A percentile compares a stretch with the other conserved stretches of the same genome.
Conservation (phyloP, 805 yeast genomes). For the Ogataea ganodermae region DNA sequence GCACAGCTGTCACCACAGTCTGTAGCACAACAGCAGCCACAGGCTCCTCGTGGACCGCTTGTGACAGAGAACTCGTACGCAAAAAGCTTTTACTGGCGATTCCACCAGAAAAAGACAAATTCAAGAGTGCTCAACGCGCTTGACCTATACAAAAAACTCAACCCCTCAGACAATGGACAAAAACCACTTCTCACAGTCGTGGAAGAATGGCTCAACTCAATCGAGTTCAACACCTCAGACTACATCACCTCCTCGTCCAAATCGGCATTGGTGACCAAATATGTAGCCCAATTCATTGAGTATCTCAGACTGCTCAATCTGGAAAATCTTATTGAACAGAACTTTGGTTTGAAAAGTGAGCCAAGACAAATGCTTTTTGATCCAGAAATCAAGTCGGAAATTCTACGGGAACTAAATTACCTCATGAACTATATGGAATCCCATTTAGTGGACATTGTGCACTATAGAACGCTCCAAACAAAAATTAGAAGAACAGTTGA, state of each 20-base stretch:
- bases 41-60: background rate
- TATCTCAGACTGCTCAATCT: constrained; percentile 21
- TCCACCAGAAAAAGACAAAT: constrained; percentile 20
- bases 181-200: constrained; percentile 7
- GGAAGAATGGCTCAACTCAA: constrained; percentile 17
- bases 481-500: constrained; percentile 2
- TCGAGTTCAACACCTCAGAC: constrained; percentile 16
- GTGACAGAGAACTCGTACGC: constrained; percentile 15
- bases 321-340: constrained; percentile 20
- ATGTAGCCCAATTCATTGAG: constrained; percentile 19
- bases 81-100: constrained; percentile 15
- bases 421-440: constrained; percentile 15
- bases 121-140: constrained; percentile 19
- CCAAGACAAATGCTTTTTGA: constrained; percentile 24
- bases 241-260: constrained; percentile 1
- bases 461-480: constrained; percentile 3
- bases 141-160: constrained; percentile 16
- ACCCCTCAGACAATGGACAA: constrained; percentile 2
- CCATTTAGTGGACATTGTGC: constrained; percentile 8
- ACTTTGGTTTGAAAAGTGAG: constrained; percentile 23
- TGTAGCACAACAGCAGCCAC: background rate
- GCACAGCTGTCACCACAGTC: too few relatives aligned
- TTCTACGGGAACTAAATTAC: constrained; percentile 15
- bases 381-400: constrained; percentile 17
- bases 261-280: constrained; percentile 6